phyloP scores from a whole-genome alignment of 192 early-diverging fungal species.

The Spizellomyces sp. region DNA sequence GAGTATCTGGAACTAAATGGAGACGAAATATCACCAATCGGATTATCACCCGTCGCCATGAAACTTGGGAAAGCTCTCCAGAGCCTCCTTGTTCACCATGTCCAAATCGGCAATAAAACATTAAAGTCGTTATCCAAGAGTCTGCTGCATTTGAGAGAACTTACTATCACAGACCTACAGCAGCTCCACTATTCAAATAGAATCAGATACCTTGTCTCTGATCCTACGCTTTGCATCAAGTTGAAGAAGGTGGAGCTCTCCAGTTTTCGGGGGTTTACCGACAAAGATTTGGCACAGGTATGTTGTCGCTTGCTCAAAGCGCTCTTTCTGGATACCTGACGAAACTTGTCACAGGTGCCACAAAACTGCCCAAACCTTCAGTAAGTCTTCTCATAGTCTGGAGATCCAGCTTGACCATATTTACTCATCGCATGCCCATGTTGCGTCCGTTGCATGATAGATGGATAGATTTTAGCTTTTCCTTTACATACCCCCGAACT shows the following conservation, averaged over 20 bases:
- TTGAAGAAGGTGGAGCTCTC: constrained; percentile 47
- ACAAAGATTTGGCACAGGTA: constrained; percentile 31
- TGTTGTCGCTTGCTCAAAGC: constrained; percentile 5
- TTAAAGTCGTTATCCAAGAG: constrained; percentile 20
- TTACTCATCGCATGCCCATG: background rate
- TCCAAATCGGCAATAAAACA: constrained; percentile 29
- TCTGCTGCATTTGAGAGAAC: constrained; percentile 29
- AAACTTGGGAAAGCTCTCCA: constrained; percentile 31
- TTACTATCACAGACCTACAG: constrained; percentile 47
- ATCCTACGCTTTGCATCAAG: constrained; percentile 19
- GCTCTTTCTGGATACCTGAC: background rate
- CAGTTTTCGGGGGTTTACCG: constrained; percentile 37
- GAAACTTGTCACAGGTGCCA: background rate
- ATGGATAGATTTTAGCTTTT: constrained; percentile 53
- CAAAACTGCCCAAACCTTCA: background rate
- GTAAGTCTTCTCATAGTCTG: background rate
- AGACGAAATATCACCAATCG: constrained; percentile 30
- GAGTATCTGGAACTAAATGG: constrained; percentile 54
- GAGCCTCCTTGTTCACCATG: constrained; percentile 45
- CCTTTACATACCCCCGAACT: constrained; percentile 48
- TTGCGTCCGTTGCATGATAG: constrained; percentile 2
- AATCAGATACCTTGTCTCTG: constrained; percentile 34
- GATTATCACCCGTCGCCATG: constrained; percentile 24
- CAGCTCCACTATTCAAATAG: constrained; percentile 31
- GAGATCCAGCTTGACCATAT: background rate